Conservation (phyloP, 78 protist genomes). For the Monocercomonoides exilis region DNA sequence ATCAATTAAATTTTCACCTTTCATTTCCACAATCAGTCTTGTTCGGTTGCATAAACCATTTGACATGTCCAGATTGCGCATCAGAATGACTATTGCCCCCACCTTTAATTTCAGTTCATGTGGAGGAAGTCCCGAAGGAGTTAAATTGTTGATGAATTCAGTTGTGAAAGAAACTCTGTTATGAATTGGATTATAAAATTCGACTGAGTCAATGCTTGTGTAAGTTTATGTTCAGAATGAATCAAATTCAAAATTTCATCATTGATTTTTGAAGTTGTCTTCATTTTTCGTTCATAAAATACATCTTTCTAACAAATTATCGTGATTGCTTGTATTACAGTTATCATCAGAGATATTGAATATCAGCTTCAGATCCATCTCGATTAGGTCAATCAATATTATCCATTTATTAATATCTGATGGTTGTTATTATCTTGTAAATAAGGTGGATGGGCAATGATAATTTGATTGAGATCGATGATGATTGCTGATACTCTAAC, state of each 20-base stretch:
- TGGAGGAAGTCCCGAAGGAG: slow-evolving; percentile 1
- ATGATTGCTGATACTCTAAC: no score
- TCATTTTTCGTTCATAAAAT: background rate
- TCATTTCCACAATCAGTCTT: background rate
- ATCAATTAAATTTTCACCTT: background rate
- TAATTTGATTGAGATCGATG: no score
- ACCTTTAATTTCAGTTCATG: background rate
- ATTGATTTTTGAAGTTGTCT: background rate
- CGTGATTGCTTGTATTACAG: background rate
- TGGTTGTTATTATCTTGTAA: no score
- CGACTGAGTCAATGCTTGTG: background rate
- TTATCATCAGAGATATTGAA: no score
- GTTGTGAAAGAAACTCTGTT: background rate
- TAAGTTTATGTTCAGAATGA: background rate
- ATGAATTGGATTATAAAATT: background rate
- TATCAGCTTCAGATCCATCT: no score
- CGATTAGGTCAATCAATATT: no score
- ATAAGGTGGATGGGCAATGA: no score
- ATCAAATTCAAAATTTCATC: background rate
- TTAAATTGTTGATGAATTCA: background rate
- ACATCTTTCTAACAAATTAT: background rate
- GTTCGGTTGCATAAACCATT: slow-evolving; percentile 1
- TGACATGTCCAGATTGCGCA: background rate
- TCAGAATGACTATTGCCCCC: background rate
- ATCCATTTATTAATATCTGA: no score